A percentile compares a stretch with the other conserved stretches of the same genome.
Conservation (phyloP, 306 rosid species). For the Vigna reflexopilosa region DNA sequence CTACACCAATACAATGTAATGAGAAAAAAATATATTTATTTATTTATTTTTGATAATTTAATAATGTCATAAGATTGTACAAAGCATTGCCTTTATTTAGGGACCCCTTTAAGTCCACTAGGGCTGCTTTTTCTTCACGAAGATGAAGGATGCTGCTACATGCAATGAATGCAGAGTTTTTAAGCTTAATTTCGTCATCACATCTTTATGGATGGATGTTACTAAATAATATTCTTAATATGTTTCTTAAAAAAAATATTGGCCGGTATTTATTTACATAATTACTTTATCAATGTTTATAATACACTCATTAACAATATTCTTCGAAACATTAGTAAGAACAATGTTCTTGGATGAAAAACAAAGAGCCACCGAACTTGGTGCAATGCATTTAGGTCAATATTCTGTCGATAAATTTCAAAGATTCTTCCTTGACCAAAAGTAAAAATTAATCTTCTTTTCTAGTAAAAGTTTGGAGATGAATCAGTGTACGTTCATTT, state of each 20-base stretch:
- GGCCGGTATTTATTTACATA: not conserved
- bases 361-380: constrained; percentile 36
- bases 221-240: not conserved
- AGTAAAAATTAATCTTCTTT: constrained; percentile 3
- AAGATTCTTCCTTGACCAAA: constrained; percentile 46
- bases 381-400: constrained; percentile 46
- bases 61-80: constrained; percentile 15
- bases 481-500: not conserved
- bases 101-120: constrained; percentile 32
- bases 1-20: no score
- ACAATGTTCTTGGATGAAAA: not conserved
- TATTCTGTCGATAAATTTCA: constrained; percentile 17
- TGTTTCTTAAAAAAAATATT: not conserved
- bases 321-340: not conserved
- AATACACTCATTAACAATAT: not conserved
- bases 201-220: not conserved
- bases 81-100: constrained; percentile 36
- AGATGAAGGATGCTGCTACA: constrained; percentile 26
- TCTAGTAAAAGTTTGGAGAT: not conserved
- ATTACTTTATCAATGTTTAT: not conserved
- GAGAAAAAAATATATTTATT: not conserved
- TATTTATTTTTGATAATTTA: not conserved
- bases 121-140: constrained; percentile 7
- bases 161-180: constrained; percentile 47
- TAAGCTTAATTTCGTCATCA: constrained; percentile 1